These are phyloP conservation scores for Alternaria angustiovoidea DNA, from an alignment of 2,329 filamentous ascomycete species.

Conservation along the genomic window DNA sequence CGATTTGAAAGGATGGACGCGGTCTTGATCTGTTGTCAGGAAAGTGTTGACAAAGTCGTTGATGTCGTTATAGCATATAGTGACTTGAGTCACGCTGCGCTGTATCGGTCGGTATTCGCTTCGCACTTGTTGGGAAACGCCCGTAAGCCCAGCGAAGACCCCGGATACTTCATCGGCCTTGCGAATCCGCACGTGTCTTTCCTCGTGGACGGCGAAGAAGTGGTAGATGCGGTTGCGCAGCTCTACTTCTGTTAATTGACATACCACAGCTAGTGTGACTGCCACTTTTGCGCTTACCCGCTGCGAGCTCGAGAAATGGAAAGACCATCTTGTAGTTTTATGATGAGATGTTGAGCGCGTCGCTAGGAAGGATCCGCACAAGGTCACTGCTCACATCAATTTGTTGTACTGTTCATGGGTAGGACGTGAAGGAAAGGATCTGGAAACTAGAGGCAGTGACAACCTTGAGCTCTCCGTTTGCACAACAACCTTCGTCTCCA, in stretches of 20 bases:
- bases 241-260: neutral
- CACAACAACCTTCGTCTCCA: too few relatives aligned
- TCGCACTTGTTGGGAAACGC: neutral
- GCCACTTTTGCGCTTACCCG: neutral
- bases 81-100: neutral
- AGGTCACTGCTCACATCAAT: too few relatives aligned
- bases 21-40: neutral
- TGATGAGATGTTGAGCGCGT: neutral
- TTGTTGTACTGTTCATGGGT: too few relatives aligned
- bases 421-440: too few relatives aligned
- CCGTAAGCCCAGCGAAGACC: neutral
- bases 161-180: neutral
- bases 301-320: neutral
- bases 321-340: neutral
- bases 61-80: neutral
- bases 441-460: too few relatives aligned
- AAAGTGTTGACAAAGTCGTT: neutral
- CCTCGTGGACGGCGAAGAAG: neutral
- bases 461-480: too few relatives aligned
- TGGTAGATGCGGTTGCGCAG: slow-evolving; percentile 3
- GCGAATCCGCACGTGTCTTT: neutral
- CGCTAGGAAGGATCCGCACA: neutral
- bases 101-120: slow-evolving; percentile 1
- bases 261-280: neutral
- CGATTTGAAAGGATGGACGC: neutral